Evolutionary conservation across 768 basidiomycete species (phyloP), one percentile per base, ranked within the genome.

Genomic region (Mycena belliarum): DNA sequence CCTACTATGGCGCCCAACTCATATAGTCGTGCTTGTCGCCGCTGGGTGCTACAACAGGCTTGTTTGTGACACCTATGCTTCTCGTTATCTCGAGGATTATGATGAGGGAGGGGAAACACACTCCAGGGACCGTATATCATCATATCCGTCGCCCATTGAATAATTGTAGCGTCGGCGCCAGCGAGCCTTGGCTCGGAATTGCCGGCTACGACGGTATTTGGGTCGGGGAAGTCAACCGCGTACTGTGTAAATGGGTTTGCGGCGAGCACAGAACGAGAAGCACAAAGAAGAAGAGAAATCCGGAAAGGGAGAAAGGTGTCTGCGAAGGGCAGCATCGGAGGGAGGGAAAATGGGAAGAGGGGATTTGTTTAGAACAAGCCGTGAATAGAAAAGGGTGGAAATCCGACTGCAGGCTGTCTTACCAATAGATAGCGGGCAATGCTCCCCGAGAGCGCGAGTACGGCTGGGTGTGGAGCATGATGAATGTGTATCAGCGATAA

Each of bases 1-100:
- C 84, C 51, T 68, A 87, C 86, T 88, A 88, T 41, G 87, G 87
- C 14, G 85, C 82, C 83, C 83, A 87, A 65, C 85, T 87, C 79
- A 87, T 77, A 65, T 85, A 88, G 64, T 87, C 86, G 60, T 85
- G 83, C 32, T 75, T 75, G 64, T 84, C 74, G 1, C 81, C 81
- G 18, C 79, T 79, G 6, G 83, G 83, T 2, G 85, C 75, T 6
- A 72, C 65, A 28, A 79, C 73, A 10, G 75, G 66, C 65, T 84
- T 84, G 65, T 70, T 71, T 42, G 73, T 81, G 16, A 85, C 85
- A 51, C 73, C 83, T 85, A 55, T n/a, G 55, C 21, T 18, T 25
- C 52, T 16, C 18, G 33, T 47, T 40, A 47, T 43, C 24, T 33
- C n/a, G 24, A 8, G 2, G 23, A 6, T 40, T n/a, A 42, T 10